A percentile compares a stretch with the other conserved stretches of the same genome.
These are phyloP conservation scores for Juglanconis juglandina DNA, from an alignment of 2,329 filamentous ascomycete genomes.

Conservation along the genomic window DNA sequence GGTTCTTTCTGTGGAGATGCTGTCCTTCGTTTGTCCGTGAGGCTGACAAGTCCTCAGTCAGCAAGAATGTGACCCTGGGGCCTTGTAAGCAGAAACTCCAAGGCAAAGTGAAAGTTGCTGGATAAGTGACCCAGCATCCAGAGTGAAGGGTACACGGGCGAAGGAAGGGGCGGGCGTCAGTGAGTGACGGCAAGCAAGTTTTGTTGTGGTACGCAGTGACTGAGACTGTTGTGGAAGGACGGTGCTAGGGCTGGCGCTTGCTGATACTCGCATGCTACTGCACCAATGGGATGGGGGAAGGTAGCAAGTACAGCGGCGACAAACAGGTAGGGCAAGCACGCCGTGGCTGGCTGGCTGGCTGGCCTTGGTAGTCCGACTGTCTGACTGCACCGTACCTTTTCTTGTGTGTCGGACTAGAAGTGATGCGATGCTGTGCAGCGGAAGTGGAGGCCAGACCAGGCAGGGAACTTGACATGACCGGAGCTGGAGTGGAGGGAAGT, in stretches of 20 bases:
- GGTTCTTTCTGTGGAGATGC: neutral
- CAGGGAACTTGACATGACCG: neutral
- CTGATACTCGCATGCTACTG: neutral
- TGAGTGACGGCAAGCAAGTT: neutral
- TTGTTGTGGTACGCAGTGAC: neutral
- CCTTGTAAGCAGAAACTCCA: constrained; percentile 1
- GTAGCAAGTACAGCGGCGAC: neutral
- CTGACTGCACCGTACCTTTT: neutral
- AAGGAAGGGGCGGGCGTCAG: neutral
- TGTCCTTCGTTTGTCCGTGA: neutral
- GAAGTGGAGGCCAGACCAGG: constrained; percentile 9
- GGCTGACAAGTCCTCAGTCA: neutral
- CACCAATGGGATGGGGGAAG: neutral
- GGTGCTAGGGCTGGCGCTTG: constrained; percentile 7
- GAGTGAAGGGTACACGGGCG: neutral
- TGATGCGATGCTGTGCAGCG: constrained; percentile 9
- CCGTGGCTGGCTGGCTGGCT: constrained; percentile 7
- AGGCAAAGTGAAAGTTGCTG: neutral
- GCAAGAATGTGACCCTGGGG: neutral
- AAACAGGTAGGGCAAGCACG: neutral
- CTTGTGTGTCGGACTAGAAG: neutral
- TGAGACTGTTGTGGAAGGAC: neutral
- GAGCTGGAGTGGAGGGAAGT: neutral
- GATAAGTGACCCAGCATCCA: neutral
- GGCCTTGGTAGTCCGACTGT: neutral